phyloP scores from a whole-genome alignment of 495 filamentous ascomycete genomes.

The Neurospora sp. region DNA sequence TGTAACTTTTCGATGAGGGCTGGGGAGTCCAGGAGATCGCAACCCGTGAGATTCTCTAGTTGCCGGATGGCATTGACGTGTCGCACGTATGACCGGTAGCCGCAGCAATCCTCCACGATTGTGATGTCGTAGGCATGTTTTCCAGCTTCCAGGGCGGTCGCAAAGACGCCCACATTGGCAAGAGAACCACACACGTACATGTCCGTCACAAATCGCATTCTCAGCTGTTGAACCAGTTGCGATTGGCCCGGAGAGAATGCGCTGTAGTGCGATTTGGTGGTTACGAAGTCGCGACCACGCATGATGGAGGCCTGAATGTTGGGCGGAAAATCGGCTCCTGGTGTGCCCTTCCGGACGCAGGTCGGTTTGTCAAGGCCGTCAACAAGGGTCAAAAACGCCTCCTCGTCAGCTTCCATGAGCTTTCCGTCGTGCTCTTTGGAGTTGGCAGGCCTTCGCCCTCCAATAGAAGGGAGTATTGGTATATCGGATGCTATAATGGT shows the following conservation, averaged over 20 bases:
- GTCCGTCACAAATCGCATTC: constrained; percentile 71
- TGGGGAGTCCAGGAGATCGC: constrained; percentile 48
- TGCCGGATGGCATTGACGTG: constrained; percentile 68
- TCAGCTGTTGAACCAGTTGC: constrained; percentile 57
- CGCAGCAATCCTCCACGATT: constrained; percentile 81
- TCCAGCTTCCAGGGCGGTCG: constrained; percentile 85
- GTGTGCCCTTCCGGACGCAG: constrained; percentile 51
- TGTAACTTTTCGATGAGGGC: constrained; percentile 41
- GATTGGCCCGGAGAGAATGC: constrained; percentile 50
- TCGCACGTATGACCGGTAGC: constrained; percentile 61
- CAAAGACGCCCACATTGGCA: constrained; percentile 82
- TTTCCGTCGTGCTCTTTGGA: constrained; percentile 21
- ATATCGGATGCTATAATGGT: constrained; percentile 32
- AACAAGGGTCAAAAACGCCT: constrained; percentile 51
- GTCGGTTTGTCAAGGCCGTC: constrained; percentile 19
- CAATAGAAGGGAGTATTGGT: constrained; percentile 7
- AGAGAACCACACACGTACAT: constrained; percentile 87
- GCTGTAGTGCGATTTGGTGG: constrained; percentile 81
- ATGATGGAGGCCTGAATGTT: constrained; percentile 46
- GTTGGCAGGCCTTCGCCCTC: constrained; percentile 4
- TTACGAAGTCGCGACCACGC: constrained; percentile 49
- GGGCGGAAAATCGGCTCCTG: constrained; percentile 59
- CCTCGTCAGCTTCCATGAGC: constrained; percentile 30
- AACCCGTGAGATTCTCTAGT: constrained; percentile 67
- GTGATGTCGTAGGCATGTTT: constrained; percentile 77